Base-by-base conservation (phyloP, 129 eudicot species). In the Cynara cardunculus region DNA sequence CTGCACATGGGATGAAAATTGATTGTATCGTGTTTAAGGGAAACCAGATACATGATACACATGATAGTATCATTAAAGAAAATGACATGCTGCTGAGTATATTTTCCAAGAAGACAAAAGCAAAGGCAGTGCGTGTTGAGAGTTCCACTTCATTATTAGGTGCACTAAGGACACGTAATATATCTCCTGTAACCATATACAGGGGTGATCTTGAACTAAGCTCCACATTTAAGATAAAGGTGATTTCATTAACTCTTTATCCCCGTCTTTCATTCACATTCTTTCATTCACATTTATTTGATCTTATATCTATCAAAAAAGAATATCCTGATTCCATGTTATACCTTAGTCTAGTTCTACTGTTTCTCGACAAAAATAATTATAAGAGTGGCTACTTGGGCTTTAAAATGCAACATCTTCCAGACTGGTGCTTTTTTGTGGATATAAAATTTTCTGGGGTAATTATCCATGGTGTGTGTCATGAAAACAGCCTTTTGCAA, bases 121-220 rank as follows among this genome's bases (percentile, higher is more conserved):
- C 97, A 69, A 96, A 89, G 78, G 88, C 85, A 3, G 92, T 92
- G 12, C 91, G 87, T 80, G 99, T 92, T 71, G 93, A 91, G 84
- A 92, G 86, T 89, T 82, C 92, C 46, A 87, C 93, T 76, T 90
- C 97, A 7, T 69, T 96, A 77, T 85, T 96, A 61, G 99, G 99
- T 85, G 99, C 99, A 19, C 77, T 96, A 18, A 88, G 97, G 80
- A 96, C 99, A 49, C 97, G 97, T 39, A 96, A 90, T 71, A 82
- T 96, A 85, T 35, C 91, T 61, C 93, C 99, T 78, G 97, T 96
- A 72, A 96, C 99, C 13, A 85, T 75, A 66, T 92, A 80, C 88
- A 91, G 99, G 78, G 99, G 99, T 80, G 95, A 96, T 88, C 88
- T 92, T 69, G 97, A 90, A 81, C 78, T 96, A 67, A 92, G 97